Conservation (phyloP, 2,329 filamentous ascomycete species). For the Fusarium chaquense region DNA sequence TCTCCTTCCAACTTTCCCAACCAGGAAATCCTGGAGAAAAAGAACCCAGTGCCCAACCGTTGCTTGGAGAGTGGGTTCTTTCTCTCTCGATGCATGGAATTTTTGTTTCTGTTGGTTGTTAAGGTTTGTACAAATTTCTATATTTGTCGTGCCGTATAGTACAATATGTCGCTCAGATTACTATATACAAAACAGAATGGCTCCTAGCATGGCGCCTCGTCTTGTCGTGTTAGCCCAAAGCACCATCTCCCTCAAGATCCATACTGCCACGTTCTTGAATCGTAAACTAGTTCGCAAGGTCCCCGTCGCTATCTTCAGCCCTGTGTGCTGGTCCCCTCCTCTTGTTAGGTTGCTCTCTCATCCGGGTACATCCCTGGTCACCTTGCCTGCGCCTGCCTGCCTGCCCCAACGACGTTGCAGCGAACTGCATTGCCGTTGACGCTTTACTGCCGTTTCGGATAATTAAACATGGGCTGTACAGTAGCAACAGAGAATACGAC, state of each 20-base stretch:
- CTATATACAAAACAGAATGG: not conserved
- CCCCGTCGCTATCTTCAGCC: constrained; percentile 28
- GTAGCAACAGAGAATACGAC: constrained; percentile 18
- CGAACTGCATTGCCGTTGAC: constrained; percentile 22
- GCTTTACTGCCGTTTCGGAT: constrained; percentile 32
- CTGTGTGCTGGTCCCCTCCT: constrained; percentile 27
- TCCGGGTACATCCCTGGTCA: not conserved
- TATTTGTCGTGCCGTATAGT: not conserved
- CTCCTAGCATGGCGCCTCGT: not conserved
- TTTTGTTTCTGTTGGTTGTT: not conserved
- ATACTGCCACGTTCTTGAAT: not conserved
- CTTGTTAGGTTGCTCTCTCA: not conserved
- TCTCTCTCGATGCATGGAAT: not conserved
- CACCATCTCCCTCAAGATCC: not conserved
- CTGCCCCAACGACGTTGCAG: constrained; percentile 10
- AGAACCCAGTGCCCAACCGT: not conserved
- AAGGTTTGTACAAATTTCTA: not conserved
- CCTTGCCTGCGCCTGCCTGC: not conserved
- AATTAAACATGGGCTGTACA: not conserved
- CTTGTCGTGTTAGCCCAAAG: not conserved
- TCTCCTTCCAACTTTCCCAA: not conserved
- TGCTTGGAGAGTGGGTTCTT: constrained; percentile 17
- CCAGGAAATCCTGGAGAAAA: not conserved
- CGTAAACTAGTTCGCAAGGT: constrained; percentile 8
- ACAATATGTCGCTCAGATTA: not conserved